Evolutionary conservation across 495 filamentous ascomycete genomes (phyloP).

Genomic region (Podospora australis): DNA sequence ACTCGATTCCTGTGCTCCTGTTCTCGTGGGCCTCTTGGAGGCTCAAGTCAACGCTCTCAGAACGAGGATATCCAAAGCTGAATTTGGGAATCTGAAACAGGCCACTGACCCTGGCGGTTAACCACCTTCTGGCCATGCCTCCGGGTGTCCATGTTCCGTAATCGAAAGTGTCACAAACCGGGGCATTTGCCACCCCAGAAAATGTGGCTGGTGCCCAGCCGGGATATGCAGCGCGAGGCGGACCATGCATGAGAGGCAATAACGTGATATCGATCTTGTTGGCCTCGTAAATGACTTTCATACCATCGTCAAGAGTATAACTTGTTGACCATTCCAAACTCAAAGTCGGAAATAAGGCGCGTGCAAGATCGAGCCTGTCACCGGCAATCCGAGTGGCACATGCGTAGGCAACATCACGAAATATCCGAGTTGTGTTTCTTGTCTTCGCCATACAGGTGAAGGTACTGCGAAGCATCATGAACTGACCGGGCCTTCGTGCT

Average conservation of each 20-base stretch:
- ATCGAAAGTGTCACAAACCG: not conserved
- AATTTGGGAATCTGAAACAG: not conserved
- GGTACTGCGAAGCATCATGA: not conserved
- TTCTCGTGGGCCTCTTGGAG: not conserved
- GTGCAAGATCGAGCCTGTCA: not conserved
- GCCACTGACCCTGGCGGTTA: not conserved
- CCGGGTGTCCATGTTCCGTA: not conserved
- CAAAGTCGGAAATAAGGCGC: not conserved
- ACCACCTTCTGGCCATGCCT: not conserved
- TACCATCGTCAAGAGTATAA: not conserved
- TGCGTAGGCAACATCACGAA: not conserved
- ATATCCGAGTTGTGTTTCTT: not conserved
- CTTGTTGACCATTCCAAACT: not conserved
- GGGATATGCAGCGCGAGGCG: not conserved
- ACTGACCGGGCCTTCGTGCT: no score
- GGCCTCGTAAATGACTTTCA: constrained; percentile 1
- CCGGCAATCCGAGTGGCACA: not conserved
- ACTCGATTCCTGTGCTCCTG: not conserved
- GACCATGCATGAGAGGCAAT: not conserved
- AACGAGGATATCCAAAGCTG: no score
- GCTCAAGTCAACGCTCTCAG: no score
- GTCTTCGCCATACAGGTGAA: not conserved
- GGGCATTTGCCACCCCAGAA: not conserved
- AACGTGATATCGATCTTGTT: not conserved
- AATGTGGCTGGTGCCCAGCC: constrained; percentile 6